Percentiles rank a stretch among this genome's conserved stretches.
phyloP scores from a whole-genome alignment of 768 basidiomycete genomes.

The Boletus reticulatus region DNA sequence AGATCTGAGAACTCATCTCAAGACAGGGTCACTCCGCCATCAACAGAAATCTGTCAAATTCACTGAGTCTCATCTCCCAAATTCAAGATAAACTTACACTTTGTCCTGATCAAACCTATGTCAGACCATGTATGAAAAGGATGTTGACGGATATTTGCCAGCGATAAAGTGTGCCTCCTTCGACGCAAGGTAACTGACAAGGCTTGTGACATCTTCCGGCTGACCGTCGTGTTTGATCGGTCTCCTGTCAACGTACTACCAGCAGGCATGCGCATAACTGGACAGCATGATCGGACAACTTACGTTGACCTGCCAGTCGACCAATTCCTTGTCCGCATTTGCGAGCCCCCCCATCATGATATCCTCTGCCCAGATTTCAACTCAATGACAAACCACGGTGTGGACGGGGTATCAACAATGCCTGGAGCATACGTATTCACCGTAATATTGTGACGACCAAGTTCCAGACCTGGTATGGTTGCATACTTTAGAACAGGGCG shows the following conservation, averaged over 20 bases:
- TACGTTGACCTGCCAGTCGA: background rate
- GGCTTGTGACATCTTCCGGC: slow-evolving; percentile 19
- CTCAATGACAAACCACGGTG: too few relatives aligned
- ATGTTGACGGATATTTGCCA: background rate
- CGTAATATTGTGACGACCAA: slow-evolving; percentile 32
- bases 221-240: slow-evolving; percentile 19
- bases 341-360: too few relatives aligned
- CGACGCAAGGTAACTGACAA: slow-evolving; percentile 1
- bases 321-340: background rate
- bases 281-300: background rate
- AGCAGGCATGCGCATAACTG: too few relatives aligned
- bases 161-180: slow-evolving; percentile 33
- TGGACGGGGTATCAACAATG: slow-evolving; percentile 19
- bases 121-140: background rate
- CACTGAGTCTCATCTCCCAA: too few relatives aligned
- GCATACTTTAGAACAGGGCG: background rate
- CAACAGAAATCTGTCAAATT: too few relatives aligned
- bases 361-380: too few relatives aligned
- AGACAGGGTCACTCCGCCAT: too few relatives aligned
- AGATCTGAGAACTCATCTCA: too few relatives aligned
- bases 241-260: background rate
- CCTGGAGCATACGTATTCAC: slow-evolving; percentile 41
- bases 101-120: background rate
- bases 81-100: slow-evolving; percentile 1
- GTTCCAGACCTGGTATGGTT: slow-evolving; percentile 29